These are phyloP conservation scores for Citropsis articulata DNA, from an alignment of 345 rosid genomes.

Conservation along the genomic window DNA sequence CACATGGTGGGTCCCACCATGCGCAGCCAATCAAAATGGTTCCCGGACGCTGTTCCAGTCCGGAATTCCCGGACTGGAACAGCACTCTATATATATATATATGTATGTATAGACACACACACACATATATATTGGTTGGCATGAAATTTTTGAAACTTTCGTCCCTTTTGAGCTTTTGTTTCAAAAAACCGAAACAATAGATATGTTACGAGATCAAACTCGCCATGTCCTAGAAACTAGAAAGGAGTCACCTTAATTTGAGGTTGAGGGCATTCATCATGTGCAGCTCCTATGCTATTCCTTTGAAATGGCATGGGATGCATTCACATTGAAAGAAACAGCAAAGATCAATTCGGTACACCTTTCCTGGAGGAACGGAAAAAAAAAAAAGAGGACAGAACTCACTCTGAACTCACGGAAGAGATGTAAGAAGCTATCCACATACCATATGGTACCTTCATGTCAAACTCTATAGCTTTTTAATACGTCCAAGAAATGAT, in stretches of 20 bases:
- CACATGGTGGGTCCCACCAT: no score
- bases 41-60: no score
- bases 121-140: no score
- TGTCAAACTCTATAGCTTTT: background rate
- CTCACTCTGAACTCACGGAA: no score
- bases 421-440: no score
- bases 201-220: background rate
- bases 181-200: background rate
- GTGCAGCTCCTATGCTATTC: background rate
- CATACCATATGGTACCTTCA: background rate
- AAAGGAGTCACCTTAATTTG: background rate
- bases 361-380: no score
- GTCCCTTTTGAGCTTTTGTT: background rate
- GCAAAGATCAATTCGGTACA: background rate
- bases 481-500: background rate
- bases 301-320: background rate
- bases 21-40: no score
- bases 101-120: no score
- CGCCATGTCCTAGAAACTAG: background rate
- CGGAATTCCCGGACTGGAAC: no score
- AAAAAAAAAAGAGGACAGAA: no score
- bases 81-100: no score
- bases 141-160: background rate
- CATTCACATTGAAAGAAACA: background rate
- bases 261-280: background rate